Base-by-base conservation (phyloP, 2,329 filamentous ascomycete genomes). In the Talaromyces sp. region DNA sequence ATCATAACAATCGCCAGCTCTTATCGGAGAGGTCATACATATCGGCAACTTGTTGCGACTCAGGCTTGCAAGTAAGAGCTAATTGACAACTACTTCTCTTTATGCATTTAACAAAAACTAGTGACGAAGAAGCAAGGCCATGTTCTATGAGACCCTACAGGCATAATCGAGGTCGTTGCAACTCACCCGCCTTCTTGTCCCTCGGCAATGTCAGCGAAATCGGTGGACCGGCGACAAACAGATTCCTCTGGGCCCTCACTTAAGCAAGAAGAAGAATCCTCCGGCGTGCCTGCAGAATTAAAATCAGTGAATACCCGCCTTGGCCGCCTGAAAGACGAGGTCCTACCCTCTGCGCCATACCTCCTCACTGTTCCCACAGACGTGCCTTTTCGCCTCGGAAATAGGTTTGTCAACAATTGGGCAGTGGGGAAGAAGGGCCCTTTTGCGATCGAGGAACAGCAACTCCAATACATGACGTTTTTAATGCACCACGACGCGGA, bases 391-490 rank as follows among this genome's bases (percentile, higher is more conserved):
- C 78, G 75, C 61, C 75, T 80, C 49, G 78, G 77, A 49, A 73
- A 73, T 62, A 78, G 77, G 47, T 76, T 78, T 67, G 73, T 78
- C 66, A 80, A 77, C 70, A 79, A 81, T 69, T 83, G 81, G 81
- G 78, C 79, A 67, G 77, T 81, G 68, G 77, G 79, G 63, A 72
- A 77, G 72, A 79, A 83, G 64, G 83, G 82, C 2, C 82, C 85
- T 3, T 89, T 88, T 74, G 75, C 77, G 60, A 75, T 74, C 19
- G 78, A 83, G 68, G 87, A 89, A 74, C 82, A 87, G 70, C 79
- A 83, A 69, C 78, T 87, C 61, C 87, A 89, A 72, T 89, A 89
- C 73, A 81, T 86, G 78, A 88, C 85, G 65, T 88, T 86, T 69
- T 76, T 86, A 62, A 84, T 83, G 64, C 85, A 86, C 72, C 84